phyloP scores from a whole-genome alignment of 2,329 filamentous ascomycete genomes.

The Colletotrichum sp. region DNA sequence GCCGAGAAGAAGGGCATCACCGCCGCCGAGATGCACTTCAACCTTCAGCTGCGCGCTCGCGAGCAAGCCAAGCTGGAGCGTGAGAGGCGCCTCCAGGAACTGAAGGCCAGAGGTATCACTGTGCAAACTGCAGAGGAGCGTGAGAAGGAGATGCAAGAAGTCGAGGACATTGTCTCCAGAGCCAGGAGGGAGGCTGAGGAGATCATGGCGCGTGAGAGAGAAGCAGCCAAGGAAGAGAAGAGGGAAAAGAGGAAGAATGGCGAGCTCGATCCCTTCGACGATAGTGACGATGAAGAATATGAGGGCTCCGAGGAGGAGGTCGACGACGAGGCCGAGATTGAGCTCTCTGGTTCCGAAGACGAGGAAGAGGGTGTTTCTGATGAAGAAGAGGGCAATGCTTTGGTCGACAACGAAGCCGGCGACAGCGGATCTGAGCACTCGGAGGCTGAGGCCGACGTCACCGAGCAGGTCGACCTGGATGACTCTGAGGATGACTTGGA shows the following conservation, averaged over 20 bases:
- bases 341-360: constrained; percentile 50
- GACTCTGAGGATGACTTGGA: constrained; percentile 44
- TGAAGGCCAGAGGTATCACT: constrained; percentile 80
- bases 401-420: constrained; percentile 47
- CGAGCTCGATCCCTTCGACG: constrained; percentile 59
- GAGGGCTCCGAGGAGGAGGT: constrained; percentile 43
- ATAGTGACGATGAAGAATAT: constrained; percentile 59
- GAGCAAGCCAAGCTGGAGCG: constrained; percentile 81
- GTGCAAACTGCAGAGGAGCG: constrained; percentile 88
- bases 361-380: constrained; percentile 37
- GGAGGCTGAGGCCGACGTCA: constrained; percentile 26
- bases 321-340: constrained; percentile 41
- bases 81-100: constrained; percentile 75
- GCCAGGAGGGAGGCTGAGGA: constrained; percentile 81
- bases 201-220: constrained; percentile 79
- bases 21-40: constrained; percentile 69
- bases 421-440: constrained; percentile 39
- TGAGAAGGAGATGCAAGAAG: constrained; percentile 78
- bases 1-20: constrained; percentile 65
- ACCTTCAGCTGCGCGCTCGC: constrained; percentile 73
- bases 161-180: constrained; percentile 87
- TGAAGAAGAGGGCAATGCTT: constrained; percentile 31
- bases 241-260: constrained; percentile 46
- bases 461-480: constrained; percentile 26
- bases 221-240: constrained; percentile 70